These are phyloP conservation scores for Heteromeles arbutifolia DNA, from an alignment of 306 rosid species.

Conservation along the genomic window DNA sequence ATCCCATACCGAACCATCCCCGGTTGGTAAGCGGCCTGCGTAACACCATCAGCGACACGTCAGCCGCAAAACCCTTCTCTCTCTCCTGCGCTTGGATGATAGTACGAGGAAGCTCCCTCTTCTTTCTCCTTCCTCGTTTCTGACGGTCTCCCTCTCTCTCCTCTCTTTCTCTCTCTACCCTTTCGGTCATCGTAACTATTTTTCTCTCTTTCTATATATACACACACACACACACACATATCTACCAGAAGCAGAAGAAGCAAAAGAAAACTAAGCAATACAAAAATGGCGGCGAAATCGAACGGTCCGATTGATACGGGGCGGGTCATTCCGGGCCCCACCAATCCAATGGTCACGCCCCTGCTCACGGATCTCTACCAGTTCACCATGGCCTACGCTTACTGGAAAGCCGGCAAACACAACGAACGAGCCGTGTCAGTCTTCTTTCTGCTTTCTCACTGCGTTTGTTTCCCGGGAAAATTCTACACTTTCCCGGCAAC, in stretches of 20 bases:
- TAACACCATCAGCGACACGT: background rate
- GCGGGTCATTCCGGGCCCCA: conserved; percentile 51
- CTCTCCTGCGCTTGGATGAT: background rate
- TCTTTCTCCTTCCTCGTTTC: background rate
- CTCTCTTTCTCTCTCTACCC: background rate
- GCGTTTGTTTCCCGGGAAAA: conserved; percentile 19
- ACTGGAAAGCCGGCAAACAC: conserved; percentile 98
- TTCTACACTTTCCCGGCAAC: background rate
- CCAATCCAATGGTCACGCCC: conserved; percentile 96
- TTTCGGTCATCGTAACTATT: background rate
- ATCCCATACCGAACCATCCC: too few relatives aligned
- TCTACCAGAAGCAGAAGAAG: background rate
- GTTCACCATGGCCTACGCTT: conserved; percentile 99
- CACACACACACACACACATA: background rate
- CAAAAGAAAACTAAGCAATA: background rate
- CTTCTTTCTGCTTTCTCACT: background rate
- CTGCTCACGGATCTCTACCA: conserved; percentile 96
- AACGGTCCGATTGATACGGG: conserved; percentile 46
- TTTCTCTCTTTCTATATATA: background rate
- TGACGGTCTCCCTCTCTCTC: background rate
- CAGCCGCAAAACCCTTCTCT: background rate
- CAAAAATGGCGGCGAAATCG: conserved; percentile 40
- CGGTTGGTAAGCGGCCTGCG: background rate
- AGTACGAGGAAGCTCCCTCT: background rate
- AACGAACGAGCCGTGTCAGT: conserved; percentile 93